Percentiles rank a stretch among this genome's conserved stretches.
These are phyloP conservation scores for Plasmodium ovale DNA, from an alignment of 169 alveolate species.

Conservation along the genomic window DNA sequence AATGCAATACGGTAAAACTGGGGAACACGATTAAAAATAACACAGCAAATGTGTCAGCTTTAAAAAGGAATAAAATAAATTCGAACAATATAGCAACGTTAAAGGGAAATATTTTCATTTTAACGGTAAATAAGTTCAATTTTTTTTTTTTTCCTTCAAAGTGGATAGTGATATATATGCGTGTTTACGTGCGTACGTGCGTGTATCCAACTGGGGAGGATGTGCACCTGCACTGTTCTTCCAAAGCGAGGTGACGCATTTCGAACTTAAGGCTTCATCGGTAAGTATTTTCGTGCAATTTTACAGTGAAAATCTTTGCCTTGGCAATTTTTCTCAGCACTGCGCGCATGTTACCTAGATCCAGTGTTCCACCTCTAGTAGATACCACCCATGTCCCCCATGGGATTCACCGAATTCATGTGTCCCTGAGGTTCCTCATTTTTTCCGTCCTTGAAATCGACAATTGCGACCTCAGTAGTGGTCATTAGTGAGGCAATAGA, in stretches of 20 bases:
- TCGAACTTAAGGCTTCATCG: no score
- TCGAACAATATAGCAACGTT: neutral
- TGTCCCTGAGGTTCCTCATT: slow-evolving; percentile 77
- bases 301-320: no score
- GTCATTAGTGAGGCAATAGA: slow-evolving; percentile 98
- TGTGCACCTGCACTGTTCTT: no score
- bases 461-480: slow-evolving; percentile 97
- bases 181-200: no score
- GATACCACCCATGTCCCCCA: slow-evolving; percentile 82
- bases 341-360: neutral
- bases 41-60: neutral
- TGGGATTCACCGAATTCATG: slow-evolving; percentile 76
- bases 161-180: no score
- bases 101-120: neutral
- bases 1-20: neutral
- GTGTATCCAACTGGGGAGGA: no score
- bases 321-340: neutral
- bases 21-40: neutral
- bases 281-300: neutral
- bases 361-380: slow-evolving; percentile 75
- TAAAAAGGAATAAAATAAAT: neutral
- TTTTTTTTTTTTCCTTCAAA: slow-evolving; percentile 4
- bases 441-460: slow-evolving; percentile 85
- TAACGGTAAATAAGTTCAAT: neutral
- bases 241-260: no score